Base-by-base conservation (phyloP, 2,329 filamentous ascomycete genomes). In the Penicillium aurantiogriseum region DNA sequence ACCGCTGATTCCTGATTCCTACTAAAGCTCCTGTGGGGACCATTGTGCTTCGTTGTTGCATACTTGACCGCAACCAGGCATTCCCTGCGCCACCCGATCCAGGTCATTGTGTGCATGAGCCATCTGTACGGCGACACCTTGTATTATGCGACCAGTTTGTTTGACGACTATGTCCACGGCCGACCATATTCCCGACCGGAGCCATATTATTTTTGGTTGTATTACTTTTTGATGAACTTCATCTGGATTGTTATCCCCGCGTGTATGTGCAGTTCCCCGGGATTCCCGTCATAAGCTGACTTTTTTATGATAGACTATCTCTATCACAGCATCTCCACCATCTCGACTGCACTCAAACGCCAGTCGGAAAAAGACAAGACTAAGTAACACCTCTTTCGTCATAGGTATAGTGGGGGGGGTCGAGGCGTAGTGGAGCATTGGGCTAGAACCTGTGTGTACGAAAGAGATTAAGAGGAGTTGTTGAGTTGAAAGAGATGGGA, bases 221-320 rank as follows among this genome's bases (percentile, higher is more conserved):
- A 88, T 71, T 88, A 85, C 69, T 80, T 88, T 56, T 73, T 84
- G 33, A 86, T 87, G 84, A 88, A 88, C 67, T 80, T 81, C 51
- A 83, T 87, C 69, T 88, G 85, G 85, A 86, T 88, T 54, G 76
- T 86, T 33, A 81, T 88, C 52, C 85, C 85, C 6, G 73, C 72
- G 21, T 73, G 83, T 27, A 27, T 27, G 25, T 31, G 11, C 35
- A 39, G 8, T 36, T 31, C 29, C 29, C 21, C 27, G 10, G 23
- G 25, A 29, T 51, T 15, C 9, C 29, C 29, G 13, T 47, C n/a
- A 31, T 43, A 52, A 15, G 47, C 58, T 62, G 48, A 63, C 47
- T 46, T 38, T 11, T 8, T 11, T 51, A 17, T 38, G 21, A 36
- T 63, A 75, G 69, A 69, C 57, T 74, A 71, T 47, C 60, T 76